A percentile compares a stretch with the other conserved stretches of the same genome.
These are phyloP conservation scores for Emydomyces testavorans DNA, from an alignment of 2,329 filamentous ascomycete genomes.

Conservation along the genomic window DNA sequence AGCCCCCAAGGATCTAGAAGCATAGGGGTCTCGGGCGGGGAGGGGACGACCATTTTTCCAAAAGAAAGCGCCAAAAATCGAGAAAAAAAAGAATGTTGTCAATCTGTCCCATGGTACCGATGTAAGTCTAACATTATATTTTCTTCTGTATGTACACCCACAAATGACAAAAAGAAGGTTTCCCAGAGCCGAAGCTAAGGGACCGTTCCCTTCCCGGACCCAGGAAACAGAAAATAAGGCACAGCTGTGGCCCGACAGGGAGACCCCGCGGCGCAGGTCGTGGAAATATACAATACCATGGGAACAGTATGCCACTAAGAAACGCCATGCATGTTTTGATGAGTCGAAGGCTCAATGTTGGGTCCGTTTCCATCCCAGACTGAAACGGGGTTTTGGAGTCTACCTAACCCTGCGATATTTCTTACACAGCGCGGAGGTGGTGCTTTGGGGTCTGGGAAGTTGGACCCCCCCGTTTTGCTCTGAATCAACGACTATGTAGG, in stretches of 20 bases:
- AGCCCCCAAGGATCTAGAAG: too few relatives aligned
- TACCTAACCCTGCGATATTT: too few relatives aligned
- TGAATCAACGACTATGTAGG: too few relatives aligned
- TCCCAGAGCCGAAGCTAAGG: constrained; percentile 15
- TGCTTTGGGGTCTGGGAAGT: too few relatives aligned
- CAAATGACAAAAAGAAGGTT: constrained; percentile 12
- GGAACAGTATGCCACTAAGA: too few relatives aligned
- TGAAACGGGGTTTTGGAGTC: too few relatives aligned
- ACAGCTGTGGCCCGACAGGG: background rate
- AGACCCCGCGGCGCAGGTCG: background rate
- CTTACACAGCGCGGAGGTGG: too few relatives aligned
- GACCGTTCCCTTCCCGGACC: constrained; percentile 9
- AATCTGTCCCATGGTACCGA: constrained; percentile 4
- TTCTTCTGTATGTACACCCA: background rate
- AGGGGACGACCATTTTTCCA: background rate
- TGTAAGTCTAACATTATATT: background rate
- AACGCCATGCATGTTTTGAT: too few relatives aligned
- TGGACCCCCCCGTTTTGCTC: too few relatives aligned
- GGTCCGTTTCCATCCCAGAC: too few relatives aligned
- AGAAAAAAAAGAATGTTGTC: background rate
- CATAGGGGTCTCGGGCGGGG: constrained; percentile 10
- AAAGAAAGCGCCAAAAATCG: constrained; percentile 17
- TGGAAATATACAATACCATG: background rate
- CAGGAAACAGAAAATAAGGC: background rate
- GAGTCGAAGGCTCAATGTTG: too few relatives aligned